These are phyloP conservation scores for Poa pratensis DNA, from an alignment of 176 grass and related monocot genomes.

Conservation along the genomic window DNA sequence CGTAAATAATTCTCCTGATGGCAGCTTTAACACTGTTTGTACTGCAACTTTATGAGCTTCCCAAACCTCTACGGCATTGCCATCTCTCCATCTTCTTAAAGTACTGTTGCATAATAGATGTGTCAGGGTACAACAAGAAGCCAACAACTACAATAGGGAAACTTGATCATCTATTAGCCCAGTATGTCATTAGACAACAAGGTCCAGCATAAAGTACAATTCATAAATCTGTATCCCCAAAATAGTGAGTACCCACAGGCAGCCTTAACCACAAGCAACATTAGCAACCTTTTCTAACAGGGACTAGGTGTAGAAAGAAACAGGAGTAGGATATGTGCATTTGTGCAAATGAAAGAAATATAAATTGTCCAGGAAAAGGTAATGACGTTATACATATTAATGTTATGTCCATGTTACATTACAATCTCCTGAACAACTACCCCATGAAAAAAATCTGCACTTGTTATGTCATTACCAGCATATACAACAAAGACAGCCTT, in stretches of 20 bases:
- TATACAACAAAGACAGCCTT: not conserved
- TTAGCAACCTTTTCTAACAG: not conserved
- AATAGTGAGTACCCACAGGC: not conserved
- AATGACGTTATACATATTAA: slow-evolving; percentile 12
- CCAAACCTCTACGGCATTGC: slow-evolving; percentile 82
- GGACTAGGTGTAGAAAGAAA: slow-evolving; percentile 2
- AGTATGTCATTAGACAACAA: slow-evolving; percentile 26
- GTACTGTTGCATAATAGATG: slow-evolving; percentile 57
- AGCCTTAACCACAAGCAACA: slow-evolving; percentile 22
- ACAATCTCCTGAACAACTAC: not conserved
- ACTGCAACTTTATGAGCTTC: slow-evolving; percentile 93
- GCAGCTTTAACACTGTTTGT: slow-evolving; percentile 83
- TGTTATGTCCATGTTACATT: slow-evolving; percentile 11
- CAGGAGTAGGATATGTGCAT: not conserved
- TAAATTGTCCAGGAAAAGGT: slow-evolving; percentile 19
- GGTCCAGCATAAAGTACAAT: slow-evolving; percentile 29
- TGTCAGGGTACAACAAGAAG: slow-evolving; percentile 33
- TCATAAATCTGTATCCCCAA: slow-evolving; percentile 3
- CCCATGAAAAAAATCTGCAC: not conserved
- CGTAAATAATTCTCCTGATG: slow-evolving; percentile 78
- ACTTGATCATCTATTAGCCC: not conserved
- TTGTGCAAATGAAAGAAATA: slow-evolving; percentile 20
- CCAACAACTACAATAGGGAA: not conserved
- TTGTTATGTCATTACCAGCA: slow-evolving; percentile 17
- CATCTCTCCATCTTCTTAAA: slow-evolving; percentile 84